Base-by-base conservation (phyloP, 1,139 yeast species). In the Kurtzmaniella quercitrusa region DNA sequence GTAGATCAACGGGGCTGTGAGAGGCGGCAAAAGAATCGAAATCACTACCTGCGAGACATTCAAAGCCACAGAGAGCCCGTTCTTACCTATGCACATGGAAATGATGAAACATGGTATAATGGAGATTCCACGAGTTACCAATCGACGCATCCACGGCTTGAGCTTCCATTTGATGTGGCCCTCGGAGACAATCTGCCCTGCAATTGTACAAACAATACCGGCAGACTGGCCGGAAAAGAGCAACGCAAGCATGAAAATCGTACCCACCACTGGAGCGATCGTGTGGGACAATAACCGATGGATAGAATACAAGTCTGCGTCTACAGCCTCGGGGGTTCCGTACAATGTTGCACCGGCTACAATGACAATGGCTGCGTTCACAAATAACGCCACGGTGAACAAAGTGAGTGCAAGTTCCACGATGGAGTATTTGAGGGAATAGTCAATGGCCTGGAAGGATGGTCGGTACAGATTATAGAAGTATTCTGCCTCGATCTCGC, bases 131-230 rank as follows among this genome's bases (percentile, higher is more conserved):
- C 95, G 73, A 0, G 95, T 87, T 17, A 81, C 71, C 3, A 87
- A 58, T 54, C 95, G 70, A 59, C 95, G 73, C 40, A 82, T 57
- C 95, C 95, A 87, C 5, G 95, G 95, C 52, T 68, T 73, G 40
- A 85, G 59, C 15, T 77, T 77, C 94, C 95, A 86, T 48, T 80
- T 77, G 38, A 87, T 74, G 57, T 85, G 89, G 1, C 95, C 95
- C 60, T 87, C 95, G 51, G 87, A 76, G 3, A 87, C 90, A 54
- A 87, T 83, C 59, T 87, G 95, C 9, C 95, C 95, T 0, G 94
- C 88, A 63, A 87, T 83, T 0, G 95, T 87, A 59, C 95, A 87
- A 1, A 87, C 91, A 46, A 87, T 82, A 40, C 94, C 94, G 0
- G 95, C 91, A 48, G 88, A 81, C 56, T 85, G 88, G 9, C 95